A percentile compares a stretch with the other conserved stretches of the same genome.
Evolutionary conservation across 805 yeast genomes (phyloP).

Genomic region (Candida gorgasii): DNA sequence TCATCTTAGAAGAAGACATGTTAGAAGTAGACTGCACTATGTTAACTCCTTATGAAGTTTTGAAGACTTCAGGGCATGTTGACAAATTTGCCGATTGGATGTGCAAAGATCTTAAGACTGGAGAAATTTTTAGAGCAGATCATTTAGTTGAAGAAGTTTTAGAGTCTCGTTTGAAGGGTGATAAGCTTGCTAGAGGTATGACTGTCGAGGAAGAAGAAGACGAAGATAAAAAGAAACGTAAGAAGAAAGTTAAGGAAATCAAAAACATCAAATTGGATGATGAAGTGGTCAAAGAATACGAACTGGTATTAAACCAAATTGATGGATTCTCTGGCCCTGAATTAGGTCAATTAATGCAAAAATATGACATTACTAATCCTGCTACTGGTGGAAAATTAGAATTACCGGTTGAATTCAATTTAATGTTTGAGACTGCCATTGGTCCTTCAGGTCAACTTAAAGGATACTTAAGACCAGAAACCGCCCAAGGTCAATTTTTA

Average conservation of each 20-base stretch:
- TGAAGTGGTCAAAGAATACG: constrained; percentile 74
- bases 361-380: constrained; percentile 87
- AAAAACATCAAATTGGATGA: constrained; percentile 87
- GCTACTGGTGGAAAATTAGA: constrained; percentile 83
- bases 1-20: constrained; percentile 97
- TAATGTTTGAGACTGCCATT: constrained; percentile 98
- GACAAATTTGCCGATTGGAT: constrained; percentile 99
- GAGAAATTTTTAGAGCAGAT: constrained; percentile 98
- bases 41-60: constrained; percentile 96
- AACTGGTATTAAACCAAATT: constrained; percentile 83
- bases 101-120: constrained; percentile 94
- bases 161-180: constrained; percentile 95
- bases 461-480: constrained; percentile 97
- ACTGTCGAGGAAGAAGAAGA: constrained; percentile 54
- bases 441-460: constrained; percentile 97
- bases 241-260: constrained; percentile 94
- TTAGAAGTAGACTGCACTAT: constrained; percentile 97
- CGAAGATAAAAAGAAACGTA: constrained; percentile 68
- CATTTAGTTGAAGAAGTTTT: constrained; percentile 97
- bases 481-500: constrained; percentile 99
- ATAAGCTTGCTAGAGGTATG: constrained; percentile 92
- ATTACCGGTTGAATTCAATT: constrained; percentile 91
- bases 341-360: constrained; percentile 83
- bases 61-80: constrained; percentile 98
- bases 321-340: constrained; percentile 94